Percentiles rank a stretch among this genome's conserved stretches.
Evolutionary conservation across 2,329 filamentous ascomycete genomes (phyloP).

Genomic region (Aaosphaeria arxii): DNA sequence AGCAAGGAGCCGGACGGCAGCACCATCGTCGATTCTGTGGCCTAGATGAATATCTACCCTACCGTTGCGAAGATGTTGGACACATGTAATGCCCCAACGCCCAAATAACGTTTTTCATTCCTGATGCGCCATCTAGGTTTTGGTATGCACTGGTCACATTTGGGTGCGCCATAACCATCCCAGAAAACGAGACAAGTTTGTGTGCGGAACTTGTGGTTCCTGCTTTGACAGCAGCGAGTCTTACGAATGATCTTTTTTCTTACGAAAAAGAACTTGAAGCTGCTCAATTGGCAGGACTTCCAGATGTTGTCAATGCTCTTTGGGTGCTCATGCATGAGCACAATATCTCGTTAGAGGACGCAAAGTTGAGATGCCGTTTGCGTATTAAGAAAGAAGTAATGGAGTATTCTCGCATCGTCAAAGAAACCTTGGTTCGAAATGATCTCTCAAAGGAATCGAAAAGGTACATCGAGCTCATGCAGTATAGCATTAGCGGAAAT

Average conservation of each 20-base stretch:
- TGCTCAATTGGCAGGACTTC: constrained; percentile 16
- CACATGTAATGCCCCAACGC: constrained; percentile 6
- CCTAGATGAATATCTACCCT: constrained; percentile 15
- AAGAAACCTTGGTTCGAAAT: constrained; percentile 7
- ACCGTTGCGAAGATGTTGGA: constrained; percentile 11
- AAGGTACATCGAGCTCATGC: constrained; percentile 28
- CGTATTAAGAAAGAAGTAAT: constrained; percentile 20
- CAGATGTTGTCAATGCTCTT: constrained; percentile 38
- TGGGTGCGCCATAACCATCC: constrained; percentile 37
- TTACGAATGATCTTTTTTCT: constrained; percentile 43
- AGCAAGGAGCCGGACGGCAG: constrained; percentile 3
- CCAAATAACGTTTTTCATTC: too few species aligned
- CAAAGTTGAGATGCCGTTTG: constrained; percentile 14
- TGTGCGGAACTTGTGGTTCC: constrained; percentile 17
- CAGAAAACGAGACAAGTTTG: constrained; percentile 31
- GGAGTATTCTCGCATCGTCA: constrained; percentile 11
- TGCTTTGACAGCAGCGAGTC: constrained; percentile 25
- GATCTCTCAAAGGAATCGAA: constrained; percentile 16
- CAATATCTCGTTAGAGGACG: constrained; percentile 20
- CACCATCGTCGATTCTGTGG: constrained; percentile 4
- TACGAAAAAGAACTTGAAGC: constrained; percentile 33
- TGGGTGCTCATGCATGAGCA: constrained; percentile 42
- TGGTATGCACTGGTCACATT: constrained; percentile 39
- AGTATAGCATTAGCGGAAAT: constrained; percentile 33
- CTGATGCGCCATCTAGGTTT: constrained; percentile 15